Conservation (phyloP, 202 grass and related monocot species). For the Saccharum hybrid region DNA sequence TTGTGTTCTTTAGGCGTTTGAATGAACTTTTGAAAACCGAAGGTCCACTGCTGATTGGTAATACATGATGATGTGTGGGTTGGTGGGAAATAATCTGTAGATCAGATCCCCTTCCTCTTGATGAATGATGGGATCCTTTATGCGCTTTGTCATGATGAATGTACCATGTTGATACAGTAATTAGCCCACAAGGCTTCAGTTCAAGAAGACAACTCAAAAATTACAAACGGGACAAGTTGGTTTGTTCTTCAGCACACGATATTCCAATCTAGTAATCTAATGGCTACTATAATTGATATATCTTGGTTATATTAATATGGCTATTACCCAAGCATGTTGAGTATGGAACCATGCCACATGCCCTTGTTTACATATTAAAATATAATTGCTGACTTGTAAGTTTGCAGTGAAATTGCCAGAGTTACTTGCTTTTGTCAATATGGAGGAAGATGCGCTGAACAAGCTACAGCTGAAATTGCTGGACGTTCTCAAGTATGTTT, state of each 20-base stretch:
- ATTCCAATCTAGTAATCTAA: not conserved
- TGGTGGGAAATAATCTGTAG: not conserved
- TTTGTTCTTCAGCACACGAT: not conserved
- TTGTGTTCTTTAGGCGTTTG: not conserved
- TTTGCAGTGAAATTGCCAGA: slow-evolving; percentile 92
- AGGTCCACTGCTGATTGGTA: slow-evolving; percentile 1
- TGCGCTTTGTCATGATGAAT: slow-evolving; percentile 12
- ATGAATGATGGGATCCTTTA: not conserved
- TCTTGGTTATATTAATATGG: not conserved
- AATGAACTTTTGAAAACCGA: slow-evolving; percentile 9
- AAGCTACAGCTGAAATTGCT: slow-evolving; percentile 85
- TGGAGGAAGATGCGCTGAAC: slow-evolving; percentile 86
- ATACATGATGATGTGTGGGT: not conserved
- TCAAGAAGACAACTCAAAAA: not conserved
- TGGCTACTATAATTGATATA: not conserved
- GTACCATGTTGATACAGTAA: not conserved
- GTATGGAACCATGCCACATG: not conserved
- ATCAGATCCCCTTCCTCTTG: not conserved
- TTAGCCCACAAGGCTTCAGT: slow-evolving; percentile 6
- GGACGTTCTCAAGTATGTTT: slow-evolving; percentile 88
- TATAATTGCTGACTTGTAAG: slow-evolving; percentile 9
- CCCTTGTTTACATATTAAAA: not conserved
- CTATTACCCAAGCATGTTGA: not conserved
- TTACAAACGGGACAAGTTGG: not conserved
- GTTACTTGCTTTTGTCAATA: slow-evolving; percentile 80